These are phyloP conservation scores for Chaetomium olivaceum DNA, from an alignment of 2,329 filamentous ascomycete species.

Conservation along the genomic window DNA sequence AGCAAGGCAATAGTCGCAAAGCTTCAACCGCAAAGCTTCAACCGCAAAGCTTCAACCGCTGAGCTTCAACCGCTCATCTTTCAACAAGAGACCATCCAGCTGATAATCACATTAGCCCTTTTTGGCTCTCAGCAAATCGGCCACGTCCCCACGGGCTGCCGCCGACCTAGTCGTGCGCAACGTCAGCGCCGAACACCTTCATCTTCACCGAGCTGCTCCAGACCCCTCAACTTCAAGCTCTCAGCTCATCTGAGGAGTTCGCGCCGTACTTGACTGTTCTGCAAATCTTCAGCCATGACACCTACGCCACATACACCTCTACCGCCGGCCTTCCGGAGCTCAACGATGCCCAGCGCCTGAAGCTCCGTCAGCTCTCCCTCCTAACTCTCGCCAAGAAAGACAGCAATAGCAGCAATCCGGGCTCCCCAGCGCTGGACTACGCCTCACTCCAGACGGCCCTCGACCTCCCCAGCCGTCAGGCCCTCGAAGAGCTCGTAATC, in stretches of 20 bases:
- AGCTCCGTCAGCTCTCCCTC: conserved; percentile 88
- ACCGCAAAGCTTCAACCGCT: no score
- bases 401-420: conserved; percentile 39
- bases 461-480: conserved; percentile 63
- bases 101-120: conserved; percentile 66
- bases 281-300: conserved; percentile 89
- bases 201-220: conserved; percentile 93
- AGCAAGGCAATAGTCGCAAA: background rate
- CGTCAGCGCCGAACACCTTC: conserved; percentile 84
- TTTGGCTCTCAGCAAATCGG: conserved; percentile 82
- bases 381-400: conserved; percentile 73
- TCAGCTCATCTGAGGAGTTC: conserved; percentile 60
- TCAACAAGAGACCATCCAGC: background rate
- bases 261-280: conserved; percentile 68
- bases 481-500: conserved; percentile 85
- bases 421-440: conserved; percentile 64
- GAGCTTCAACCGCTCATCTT: background rate
- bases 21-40: background rate
- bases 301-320: conserved; percentile 70
- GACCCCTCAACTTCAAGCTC: conserved; percentile 73
- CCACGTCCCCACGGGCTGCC: conserved; percentile 78
- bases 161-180: conserved; percentile 85
- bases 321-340: conserved; percentile 64
- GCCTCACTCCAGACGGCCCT: conserved; percentile 65
- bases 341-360: conserved; percentile 70